A percentile compares a stretch with the other conserved stretches of the same genome.
These are phyloP conservation scores for Aspergillus spinulosporus DNA, from an alignment of 2,329 filamentous ascomycete genomes.

Conservation along the genomic window DNA sequence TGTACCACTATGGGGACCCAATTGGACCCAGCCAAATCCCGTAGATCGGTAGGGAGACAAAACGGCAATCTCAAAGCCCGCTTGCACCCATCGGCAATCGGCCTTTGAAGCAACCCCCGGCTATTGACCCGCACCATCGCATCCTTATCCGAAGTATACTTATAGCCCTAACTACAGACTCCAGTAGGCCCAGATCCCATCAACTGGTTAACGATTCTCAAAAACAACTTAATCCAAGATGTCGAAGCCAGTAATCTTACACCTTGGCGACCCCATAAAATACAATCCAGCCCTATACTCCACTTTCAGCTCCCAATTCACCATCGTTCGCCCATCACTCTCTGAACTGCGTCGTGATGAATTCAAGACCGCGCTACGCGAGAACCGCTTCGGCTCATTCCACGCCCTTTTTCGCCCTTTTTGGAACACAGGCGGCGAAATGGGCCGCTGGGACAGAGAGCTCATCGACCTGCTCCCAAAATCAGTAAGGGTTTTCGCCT, in stretches of 20 bases:
- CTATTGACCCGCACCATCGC: slow-evolving; percentile 4
- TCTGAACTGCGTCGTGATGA: slow-evolving; percentile 33
- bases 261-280: slow-evolving; percentile 50
- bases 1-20: not conserved
- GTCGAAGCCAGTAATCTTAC: slow-evolving; percentile 42
- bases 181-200: not conserved
- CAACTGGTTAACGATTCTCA: too few relatives aligned
- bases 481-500: slow-evolving; percentile 58
- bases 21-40: not conserved
- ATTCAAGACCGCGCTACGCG: slow-evolving; percentile 46
- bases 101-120: slow-evolving; percentile 9
- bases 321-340: slow-evolving; percentile 43
- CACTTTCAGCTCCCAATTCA: slow-evolving; percentile 43
- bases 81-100: slow-evolving; percentile 5
- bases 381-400: slow-evolving; percentile 42
- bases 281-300: slow-evolving; percentile 49
- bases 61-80: slow-evolving; percentile 4
- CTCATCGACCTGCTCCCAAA: slow-evolving; percentile 56
- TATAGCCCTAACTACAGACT: not conserved
- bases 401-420: slow-evolving; percentile 59
- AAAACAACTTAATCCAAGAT: not conserved
- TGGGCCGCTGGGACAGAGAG: slow-evolving; percentile 64
- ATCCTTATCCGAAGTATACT: slow-evolving; percentile 4
- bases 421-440: slow-evolving; percentile 65
- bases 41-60: not conserved